Base-by-base conservation (phyloP, 352 stramenopile genomes). In the Globisporangium heterothallicum region DNA sequence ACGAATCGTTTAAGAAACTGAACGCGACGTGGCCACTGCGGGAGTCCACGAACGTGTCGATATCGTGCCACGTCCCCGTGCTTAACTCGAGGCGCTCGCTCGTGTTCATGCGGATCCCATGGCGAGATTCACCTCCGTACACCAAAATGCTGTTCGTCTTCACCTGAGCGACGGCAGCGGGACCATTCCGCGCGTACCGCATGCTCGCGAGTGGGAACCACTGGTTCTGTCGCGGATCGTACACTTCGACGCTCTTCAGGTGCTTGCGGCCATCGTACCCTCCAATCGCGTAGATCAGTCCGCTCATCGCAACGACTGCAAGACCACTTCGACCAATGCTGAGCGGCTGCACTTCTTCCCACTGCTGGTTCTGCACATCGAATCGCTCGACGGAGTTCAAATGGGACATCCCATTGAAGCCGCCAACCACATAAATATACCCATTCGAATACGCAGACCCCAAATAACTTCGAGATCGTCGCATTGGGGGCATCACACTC, bases 371-470 rank as follows among this genome's bases (percentile, higher is more conserved):
- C 32, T 66, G 22, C 3, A 83, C 19, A 46, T 84, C 54, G 26
- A 82, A 88, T 3, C 74, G 58, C 49, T 91, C 79, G 18, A 88
- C 77, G 0, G 66, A 72, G 0, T 61, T 64, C 4, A 88, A 50
- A 42, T 91, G 77, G 1, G 64, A 63, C n/a, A 75, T 68, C 0
- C 79, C 79, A 46, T 91, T 88, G 50, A 88, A 91, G 0, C 79
- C 79, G 2, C 79, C 79, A 2, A 91, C 66, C 0, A 64, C 74
- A 47, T 87, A 91, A 34, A 91, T 69, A 41, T 68, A 80, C 3
- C 70, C 58, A 21, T 68, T 63, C 5, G 84, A 57, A 7, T 73
- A 59, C 10, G 59, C 59, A 3, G 72, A 68, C 13, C 79, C 79
- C 3, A 91, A 49, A 52, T 91, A 91, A 51, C 79, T 91, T 6